A percentile compares a stretch with the other conserved stretches of the same genome.
Conservation (phyloP, 169 alveolate genomes). For the Toxoplasma gondii region DNA sequence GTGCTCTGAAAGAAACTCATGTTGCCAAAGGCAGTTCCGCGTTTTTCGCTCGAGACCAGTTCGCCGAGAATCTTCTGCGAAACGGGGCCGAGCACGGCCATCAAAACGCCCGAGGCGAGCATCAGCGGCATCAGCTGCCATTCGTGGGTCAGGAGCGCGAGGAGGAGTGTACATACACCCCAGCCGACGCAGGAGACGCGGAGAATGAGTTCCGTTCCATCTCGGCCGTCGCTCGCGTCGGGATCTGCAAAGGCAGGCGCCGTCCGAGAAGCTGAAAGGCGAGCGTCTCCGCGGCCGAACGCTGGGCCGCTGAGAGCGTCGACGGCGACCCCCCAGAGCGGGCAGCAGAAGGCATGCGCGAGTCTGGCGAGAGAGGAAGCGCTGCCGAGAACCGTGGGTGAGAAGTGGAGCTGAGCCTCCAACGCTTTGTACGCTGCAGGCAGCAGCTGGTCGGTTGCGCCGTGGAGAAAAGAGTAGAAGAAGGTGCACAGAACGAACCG, state of each 20-base stretch:
- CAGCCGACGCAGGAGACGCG: conserved; percentile 78
- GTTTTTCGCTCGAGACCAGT: conserved; percentile 73
- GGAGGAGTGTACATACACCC: conserved; percentile 80
- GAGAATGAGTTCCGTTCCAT: conserved; percentile 59
- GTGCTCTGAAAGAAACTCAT: conserved; percentile 77
- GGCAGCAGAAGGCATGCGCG: conserved; percentile 82
- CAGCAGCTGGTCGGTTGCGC: conserved; percentile 77
- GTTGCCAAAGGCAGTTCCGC: conserved; percentile 80
- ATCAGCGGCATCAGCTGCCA: conserved; percentile 76
- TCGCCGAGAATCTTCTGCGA: conserved; percentile 84
- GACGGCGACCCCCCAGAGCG: conserved; percentile 87
- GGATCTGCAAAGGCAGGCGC: neutral
- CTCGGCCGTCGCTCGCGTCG: neutral
- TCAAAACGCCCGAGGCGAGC: conserved; percentile 76
- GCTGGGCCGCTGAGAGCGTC: conserved; percentile 67
- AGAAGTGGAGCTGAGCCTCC: conserved; percentile 81
- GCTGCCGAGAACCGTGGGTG: conserved; percentile 80
- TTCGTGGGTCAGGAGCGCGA: conserved; percentile 71
- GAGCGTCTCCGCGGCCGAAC: too few relatives aligned
- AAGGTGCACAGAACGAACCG: conserved; percentile 17
- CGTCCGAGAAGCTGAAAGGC: too few relatives aligned
- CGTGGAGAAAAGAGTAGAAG: conserved; percentile 32
- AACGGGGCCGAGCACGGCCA: conserved; percentile 83
- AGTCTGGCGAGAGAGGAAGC: conserved; percentile 79
- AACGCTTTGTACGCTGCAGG: conserved; percentile 87